Base-by-base conservation (phyloP, 768 basidiomycete species). In the Favolaschia claudopus region DNA sequence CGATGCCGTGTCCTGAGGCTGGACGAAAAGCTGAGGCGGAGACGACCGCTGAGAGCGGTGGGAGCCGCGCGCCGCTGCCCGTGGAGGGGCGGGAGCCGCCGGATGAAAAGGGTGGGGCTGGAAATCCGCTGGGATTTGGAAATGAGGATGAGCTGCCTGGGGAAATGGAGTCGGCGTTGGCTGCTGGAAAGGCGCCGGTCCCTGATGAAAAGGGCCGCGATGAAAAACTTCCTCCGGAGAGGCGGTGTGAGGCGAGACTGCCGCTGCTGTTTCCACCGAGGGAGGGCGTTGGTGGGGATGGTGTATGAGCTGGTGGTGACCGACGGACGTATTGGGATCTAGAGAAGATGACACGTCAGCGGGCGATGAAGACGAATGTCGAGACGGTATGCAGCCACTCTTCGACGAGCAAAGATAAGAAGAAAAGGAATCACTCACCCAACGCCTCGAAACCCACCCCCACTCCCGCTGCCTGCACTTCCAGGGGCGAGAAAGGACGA, bases 21-120 rank as follows among this genome's bases (percentile, higher is more conserved):
- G 76, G 67, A 77, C 80, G 66, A 86, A 88, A 78, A 72, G 87
- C 79, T 70, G 63, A 25, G 27, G 86, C 79, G 88, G 88, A 81
- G 89, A 91, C 82, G 87, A 91, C 81, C 75, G 85, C 79, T 78
- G 86, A 71, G 88, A 89, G 85, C 54, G 88, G 87, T 63, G 88
- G 88, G 86, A 89, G 87, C 43, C 84, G 60, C 55, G 75, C 44
- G 67, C 79, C 67, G 73, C 74, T 77, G 72, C 79, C 74, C 74
- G 84, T 74, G 53, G 53, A 46, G 14, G 63, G 59, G n/a, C 64
- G 52, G 50, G 63, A 53, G 54, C 55, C 55, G 29, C 25, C 9
- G 46, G 17, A 2, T 31, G 46, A 25, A 31, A 27, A 4, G 25
- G n/a, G 25, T 32, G 47, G 47, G 37, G 47, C 39, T 29, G 44